Conservation (phyloP, 1,139 yeast species). For the Saccharomycopsis crataegensis region DNA sequence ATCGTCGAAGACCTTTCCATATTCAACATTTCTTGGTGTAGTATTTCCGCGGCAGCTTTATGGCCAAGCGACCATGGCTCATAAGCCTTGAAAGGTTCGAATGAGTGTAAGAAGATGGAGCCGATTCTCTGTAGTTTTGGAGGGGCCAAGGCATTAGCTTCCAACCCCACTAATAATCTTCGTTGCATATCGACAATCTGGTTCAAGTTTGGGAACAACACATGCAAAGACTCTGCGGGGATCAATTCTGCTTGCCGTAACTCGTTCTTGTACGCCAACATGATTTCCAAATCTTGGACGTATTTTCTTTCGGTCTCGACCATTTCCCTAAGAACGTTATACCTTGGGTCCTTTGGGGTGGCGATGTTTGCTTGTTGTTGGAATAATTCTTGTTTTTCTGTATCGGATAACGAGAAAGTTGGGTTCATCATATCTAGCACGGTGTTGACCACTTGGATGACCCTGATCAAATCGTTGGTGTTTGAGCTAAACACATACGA, state of each 20-base stretch:
- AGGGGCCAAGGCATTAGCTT: constrained; percentile 75
- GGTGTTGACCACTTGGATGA: constrained; percentile 60
- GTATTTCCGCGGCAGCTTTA: constrained; percentile 76
- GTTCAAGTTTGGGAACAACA: constrained; percentile 77
- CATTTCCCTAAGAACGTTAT: constrained; percentile 77
- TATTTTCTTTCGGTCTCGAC: constrained; percentile 87
- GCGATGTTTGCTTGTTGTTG: constrained; percentile 6
- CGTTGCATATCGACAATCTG: constrained; percentile 90
- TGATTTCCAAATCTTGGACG: constrained; percentile 79
- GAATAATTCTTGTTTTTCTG: constrained; percentile 21
- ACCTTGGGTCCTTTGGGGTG: constrained; percentile 39
- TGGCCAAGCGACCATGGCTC: constrained; percentile 90
- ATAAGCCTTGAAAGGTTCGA: constrained; percentile 75
- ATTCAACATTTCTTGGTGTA: constrained; percentile 54
- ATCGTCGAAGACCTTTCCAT: constrained; percentile 50
- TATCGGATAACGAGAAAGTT: constrained; percentile 29
- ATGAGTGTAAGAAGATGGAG: constrained; percentile 71
- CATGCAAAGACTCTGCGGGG: constrained; percentile 73
- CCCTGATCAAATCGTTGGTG: constrained; percentile 69
- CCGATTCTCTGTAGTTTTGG: constrained; percentile 80
- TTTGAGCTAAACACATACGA: constrained; percentile 82
- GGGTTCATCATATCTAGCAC: constrained; percentile 50
- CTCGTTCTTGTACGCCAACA: constrained; percentile 62
- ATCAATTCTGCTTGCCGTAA: constrained; percentile 58
- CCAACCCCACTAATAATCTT: constrained; percentile 78